Percentiles rank a stretch among this genome's conserved stretches.
Evolutionary conservation across 2,329 filamentous ascomycete species (phyloP).

Genomic region (Tolypocladium amazonense): DNA sequence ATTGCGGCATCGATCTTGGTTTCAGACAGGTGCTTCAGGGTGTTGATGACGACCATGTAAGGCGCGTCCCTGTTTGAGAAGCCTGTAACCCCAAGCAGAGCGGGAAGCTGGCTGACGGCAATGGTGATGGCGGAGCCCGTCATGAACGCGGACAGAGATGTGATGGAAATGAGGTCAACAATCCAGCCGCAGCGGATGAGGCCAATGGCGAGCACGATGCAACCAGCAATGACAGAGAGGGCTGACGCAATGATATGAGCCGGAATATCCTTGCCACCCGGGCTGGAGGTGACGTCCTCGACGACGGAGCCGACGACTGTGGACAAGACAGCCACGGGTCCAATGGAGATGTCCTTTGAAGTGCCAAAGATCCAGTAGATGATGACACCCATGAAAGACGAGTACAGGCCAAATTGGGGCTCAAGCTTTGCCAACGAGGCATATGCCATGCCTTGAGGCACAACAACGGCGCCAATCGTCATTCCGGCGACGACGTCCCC

Average conservation of each 20-base stretch:
- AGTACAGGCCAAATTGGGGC: slow-evolving; percentile 69
- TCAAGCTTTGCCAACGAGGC: slow-evolving; percentile 72
- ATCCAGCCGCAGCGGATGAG: slow-evolving; percentile 77
- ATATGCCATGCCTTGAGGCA: slow-evolving; percentile 97
- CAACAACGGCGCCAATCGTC: slow-evolving; percentile 57
- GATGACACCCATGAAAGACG: slow-evolving; percentile 90
- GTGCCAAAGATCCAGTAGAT: slow-evolving; percentile 98
- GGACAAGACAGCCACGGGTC: slow-evolving; percentile 91
- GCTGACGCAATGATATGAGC: slow-evolving; percentile 65
- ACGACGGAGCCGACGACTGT: slow-evolving; percentile 81
- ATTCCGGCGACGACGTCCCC: slow-evolving; percentile 77
- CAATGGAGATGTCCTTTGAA: slow-evolving; percentile 97
- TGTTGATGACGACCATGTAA: slow-evolving; percentile 76
- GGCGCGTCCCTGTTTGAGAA: slow-evolving; percentile 69
- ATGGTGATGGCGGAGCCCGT: slow-evolving; percentile 92
- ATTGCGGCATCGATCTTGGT: slow-evolving; percentile 73
- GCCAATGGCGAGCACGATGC: slow-evolving; percentile 69
- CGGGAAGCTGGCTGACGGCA: slow-evolving; percentile 69
- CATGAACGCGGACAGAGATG: slow-evolving; percentile 91
- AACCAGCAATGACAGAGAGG: slow-evolving; percentile 66
- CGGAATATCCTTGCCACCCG: slow-evolving; percentile 41
- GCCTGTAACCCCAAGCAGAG: slow-evolving; percentile 66
- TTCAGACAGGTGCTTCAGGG: slow-evolving; percentile 57
- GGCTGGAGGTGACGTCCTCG: slow-evolving; percentile 41
- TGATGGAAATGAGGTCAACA: slow-evolving; percentile 84